A percentile compares a stretch with the other conserved stretches of the same genome.
Conservation (phyloP, 2,329 filamentous ascomycete species). For the Huntiella savannae region DNA sequence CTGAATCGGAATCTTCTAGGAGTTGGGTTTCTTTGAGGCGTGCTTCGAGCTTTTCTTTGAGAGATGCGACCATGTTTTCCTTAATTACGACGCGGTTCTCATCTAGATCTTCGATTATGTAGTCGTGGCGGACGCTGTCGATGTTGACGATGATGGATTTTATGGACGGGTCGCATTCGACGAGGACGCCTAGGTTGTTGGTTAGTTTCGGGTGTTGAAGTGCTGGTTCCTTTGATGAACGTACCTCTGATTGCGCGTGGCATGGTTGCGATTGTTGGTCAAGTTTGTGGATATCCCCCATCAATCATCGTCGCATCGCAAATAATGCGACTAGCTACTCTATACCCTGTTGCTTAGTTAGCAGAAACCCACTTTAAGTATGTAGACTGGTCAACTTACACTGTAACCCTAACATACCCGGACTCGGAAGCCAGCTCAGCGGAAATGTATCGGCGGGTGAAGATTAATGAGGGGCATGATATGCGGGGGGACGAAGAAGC, state of each 20-base stretch:
- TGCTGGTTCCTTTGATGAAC: slow-evolving; percentile 2
- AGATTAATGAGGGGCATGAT: no score
- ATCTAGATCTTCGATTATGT: slow-evolving; percentile 64
- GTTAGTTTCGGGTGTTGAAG: slow-evolving; percentile 5
- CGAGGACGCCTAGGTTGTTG: slow-evolving; percentile 37
- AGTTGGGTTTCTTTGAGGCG: slow-evolving; percentile 32
- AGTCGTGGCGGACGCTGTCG: slow-evolving; percentile 49
- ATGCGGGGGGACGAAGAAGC: no score
- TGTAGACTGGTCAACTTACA: no score
- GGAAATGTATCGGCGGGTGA: no score
- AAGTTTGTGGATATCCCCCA: no score
- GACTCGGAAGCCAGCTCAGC: no score
- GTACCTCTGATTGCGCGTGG: slow-evolving; percentile 37
- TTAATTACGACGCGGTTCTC: slow-evolving; percentile 59
- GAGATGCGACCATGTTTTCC: slow-evolving; percentile 46
- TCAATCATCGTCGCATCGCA: no score
- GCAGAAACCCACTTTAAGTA: no score
- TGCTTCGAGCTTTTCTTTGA: slow-evolving; percentile 51
- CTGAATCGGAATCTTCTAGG: slow-evolving; percentile 33
- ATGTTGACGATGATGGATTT: slow-evolving; percentile 70
- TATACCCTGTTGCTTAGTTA: no score
- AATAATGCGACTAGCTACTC: no score
- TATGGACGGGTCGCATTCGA: slow-evolving; percentile 73
- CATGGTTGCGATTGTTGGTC: slow-evolving; percentile 20
- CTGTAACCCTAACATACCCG: no score